Percentiles rank a stretch among this genome's conserved stretches.
Evolutionary conservation across 1,284 basidiomycete species (phyloP).

Genomic region (Volvariella volvacea): DNA sequence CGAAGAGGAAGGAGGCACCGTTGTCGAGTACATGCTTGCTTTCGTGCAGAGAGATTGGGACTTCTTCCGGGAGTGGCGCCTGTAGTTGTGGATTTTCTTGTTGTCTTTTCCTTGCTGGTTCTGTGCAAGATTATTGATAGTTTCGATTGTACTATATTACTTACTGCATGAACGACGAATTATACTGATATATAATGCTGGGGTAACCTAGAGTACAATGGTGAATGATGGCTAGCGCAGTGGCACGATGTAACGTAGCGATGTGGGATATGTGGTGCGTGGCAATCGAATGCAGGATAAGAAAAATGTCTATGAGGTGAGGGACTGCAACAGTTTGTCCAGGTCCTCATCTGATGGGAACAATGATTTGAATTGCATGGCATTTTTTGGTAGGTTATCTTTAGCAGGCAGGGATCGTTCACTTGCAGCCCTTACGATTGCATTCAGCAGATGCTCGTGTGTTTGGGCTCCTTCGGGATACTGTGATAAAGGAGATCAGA

Average conservation of each 20-base stretch:
- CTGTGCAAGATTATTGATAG: constrained; percentile 6
- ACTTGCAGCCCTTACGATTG: not conserved
- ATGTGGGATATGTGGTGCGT: no score
- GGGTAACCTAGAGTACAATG: not conserved
- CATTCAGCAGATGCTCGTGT: constrained; percentile 1
- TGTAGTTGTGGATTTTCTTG: constrained; percentile 26
- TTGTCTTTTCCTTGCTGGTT: constrained; percentile 1
- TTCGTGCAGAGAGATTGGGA: constrained; percentile 73
- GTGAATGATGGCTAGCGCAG: not conserved
- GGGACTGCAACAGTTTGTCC: not conserved
- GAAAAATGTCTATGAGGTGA: not conserved
- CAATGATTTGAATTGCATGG: not conserved
- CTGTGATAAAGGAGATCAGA: no score
- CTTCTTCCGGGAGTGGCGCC: constrained; percentile 69
- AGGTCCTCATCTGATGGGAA: not conserved
- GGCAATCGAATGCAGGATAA: no score
- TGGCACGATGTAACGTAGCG: no score
- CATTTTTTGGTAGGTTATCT: not conserved
- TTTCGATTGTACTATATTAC: constrained; percentile 3
- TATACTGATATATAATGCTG: not conserved
- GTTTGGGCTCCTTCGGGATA: not conserved
- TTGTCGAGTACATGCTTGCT: constrained; percentile 85
- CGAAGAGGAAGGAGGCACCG: constrained; percentile 54
- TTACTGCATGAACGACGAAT: constrained; percentile 1
- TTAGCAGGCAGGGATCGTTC: not conserved